Percentiles rank a stretch among this genome's conserved stretches.
Conservation (phyloP, 2,329 filamentous ascomycete species). For the Fusarium brachygibbosum region DNA sequence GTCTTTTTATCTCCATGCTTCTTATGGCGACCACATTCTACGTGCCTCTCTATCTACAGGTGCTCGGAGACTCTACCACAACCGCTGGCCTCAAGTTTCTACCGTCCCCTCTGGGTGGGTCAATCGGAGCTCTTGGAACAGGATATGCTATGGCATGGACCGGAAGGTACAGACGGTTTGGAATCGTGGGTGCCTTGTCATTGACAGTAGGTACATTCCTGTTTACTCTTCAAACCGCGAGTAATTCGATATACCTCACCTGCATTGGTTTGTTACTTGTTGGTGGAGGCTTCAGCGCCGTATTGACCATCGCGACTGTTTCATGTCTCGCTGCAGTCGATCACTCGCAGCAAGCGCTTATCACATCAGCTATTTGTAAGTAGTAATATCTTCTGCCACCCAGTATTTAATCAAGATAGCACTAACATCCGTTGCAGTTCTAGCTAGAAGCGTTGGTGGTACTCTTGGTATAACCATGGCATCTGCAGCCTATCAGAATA, state of each 20-base stretch:
- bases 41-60: constrained; percentile 81
- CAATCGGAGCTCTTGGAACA: constrained; percentile 72
- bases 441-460: constrained; percentile 14
- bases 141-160: constrained; percentile 80
- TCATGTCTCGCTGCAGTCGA: constrained; percentile 21
- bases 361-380: constrained; percentile 16
- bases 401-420: no score
- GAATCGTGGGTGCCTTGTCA: constrained; percentile 59
- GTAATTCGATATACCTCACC: background rate
- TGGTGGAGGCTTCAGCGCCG: constrained; percentile 78
- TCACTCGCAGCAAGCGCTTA: constrained; percentile 18
- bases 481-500: constrained; percentile 23
- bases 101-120: constrained; percentile 74
- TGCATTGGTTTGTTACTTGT: constrained; percentile 60
- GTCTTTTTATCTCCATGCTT: constrained; percentile 79
- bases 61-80: constrained; percentile 74
- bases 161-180: constrained; percentile 65
- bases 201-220: constrained; percentile 53
- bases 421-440: background rate
- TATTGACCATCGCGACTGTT: constrained; percentile 60
- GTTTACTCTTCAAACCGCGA: background rate
- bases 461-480: constrained; percentile 26
- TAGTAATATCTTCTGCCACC: no score
- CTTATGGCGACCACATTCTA: constrained; percentile 70
- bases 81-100: constrained; percentile 75